Evolutionary conservation across 805 yeast species (phyloP), one percentile per base, ranked within the genome.

Genomic region (Kregervanrija fluxuum): DNA sequence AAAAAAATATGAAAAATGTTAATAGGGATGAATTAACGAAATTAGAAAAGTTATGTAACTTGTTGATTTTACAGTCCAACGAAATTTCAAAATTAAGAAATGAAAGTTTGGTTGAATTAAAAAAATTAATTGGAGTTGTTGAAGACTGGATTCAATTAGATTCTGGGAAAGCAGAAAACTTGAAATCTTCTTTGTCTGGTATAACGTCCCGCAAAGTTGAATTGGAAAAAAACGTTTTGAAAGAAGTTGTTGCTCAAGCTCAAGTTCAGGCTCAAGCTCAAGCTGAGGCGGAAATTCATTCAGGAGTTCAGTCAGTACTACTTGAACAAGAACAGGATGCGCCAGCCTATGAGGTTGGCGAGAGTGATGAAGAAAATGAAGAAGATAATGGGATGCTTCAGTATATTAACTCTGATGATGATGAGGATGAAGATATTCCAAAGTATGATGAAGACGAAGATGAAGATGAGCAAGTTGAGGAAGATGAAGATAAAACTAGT

Each of bases 91-190:
- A 39, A 14, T 39, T 59, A 37, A 54, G 68, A 36, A 43, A 49
- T 8, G 51, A 47, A 11, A 45, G 63, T 3, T 48, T 61, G 3
- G 28, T 37, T 6, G 61, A 57, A 16, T 48, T 66, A 30, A 51
- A 56, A 12, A 56, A 55, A 16, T 44, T 66, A 17, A 48, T 63
- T 2, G 48, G 51, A 8, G 53, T 56, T 3, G 64, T 65, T 39
- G 54, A 57, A 37, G 66, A 64, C 17, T 59, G 66, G 62, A 45
- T 57, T 8, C 45, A 54, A 17, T 44, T 59, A n/a, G 59, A 60
- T 37, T 46, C 53, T 14, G 45, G 47, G 8, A 57, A 56, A 41
- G 36, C 59, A 13, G 38, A 37, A n/a, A 49, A 53, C 22, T 48
- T 57, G 35, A 41, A 44, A 5, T 22, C 28, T 4, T 22, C 28